These are phyloP conservation scores for Xerocomus amazonicus DNA, from an alignment of 1,284 basidiomycete species.

Conservation along the genomic window DNA sequence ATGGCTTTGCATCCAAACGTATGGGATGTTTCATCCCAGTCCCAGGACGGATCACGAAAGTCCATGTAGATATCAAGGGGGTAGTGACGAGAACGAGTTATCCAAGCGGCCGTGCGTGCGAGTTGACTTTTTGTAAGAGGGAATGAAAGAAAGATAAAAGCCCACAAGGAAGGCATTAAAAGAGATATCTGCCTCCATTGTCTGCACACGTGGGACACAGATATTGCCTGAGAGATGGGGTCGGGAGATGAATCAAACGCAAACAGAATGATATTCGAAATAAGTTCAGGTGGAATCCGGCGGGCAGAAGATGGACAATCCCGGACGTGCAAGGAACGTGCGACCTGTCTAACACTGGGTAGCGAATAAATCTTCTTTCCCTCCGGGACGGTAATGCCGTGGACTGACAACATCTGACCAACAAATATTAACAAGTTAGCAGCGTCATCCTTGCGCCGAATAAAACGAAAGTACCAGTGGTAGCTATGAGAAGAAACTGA, in stretches of 20 bases:
- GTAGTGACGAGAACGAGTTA: slow-evolving; percentile 40
- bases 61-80: slow-evolving; percentile 50
- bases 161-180: slow-evolving; percentile 43
- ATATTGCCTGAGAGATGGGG: slow-evolving; percentile 24
- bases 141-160: slow-evolving; percentile 39
- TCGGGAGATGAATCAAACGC: slow-evolving; percentile 27
- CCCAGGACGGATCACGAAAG: slow-evolving; percentile 51
- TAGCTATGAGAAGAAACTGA: background rate
- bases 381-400: background rate
- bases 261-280: slow-evolving; percentile 38
- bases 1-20: slow-evolving; percentile 40
- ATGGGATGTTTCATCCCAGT: slow-evolving; percentile 41
- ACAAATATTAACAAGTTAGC: slow-evolving; percentile 1
- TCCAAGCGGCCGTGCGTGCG: slow-evolving; percentile 34
- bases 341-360: background rate
- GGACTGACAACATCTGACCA: slow-evolving; percentile 12
- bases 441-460: background rate
- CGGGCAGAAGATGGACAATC: slow-evolving; percentile 8
- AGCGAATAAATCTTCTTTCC: background rate
- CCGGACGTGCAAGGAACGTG: background rate
- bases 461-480: slow-evolving; percentile 2
- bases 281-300: slow-evolving; percentile 40
- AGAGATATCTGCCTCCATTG: slow-evolving; percentile 46
- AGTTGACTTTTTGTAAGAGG: slow-evolving; percentile 39
- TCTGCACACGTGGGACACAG: slow-evolving; percentile 44